These are phyloP conservation scores for Solanum microdontum DNA, from an alignment of 257 asterid species.

Conservation along the genomic window DNA sequence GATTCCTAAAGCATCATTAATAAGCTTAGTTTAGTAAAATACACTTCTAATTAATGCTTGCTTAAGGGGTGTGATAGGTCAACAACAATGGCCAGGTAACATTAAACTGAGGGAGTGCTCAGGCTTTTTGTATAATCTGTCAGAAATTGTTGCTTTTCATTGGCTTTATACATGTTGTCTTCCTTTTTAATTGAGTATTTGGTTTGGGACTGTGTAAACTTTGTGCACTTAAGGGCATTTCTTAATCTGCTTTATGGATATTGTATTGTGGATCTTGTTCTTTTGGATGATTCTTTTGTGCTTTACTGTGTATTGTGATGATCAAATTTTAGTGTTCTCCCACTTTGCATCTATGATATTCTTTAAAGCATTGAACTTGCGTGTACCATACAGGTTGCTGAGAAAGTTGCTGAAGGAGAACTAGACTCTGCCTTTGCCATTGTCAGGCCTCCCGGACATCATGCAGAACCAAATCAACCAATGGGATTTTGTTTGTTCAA, in stretches of 20 bases:
- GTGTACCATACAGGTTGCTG: constrained; percentile 44
- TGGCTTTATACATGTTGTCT: neutral
- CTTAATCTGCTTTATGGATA: neutral
- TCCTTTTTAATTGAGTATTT: neutral
- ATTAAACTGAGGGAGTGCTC: neutral
- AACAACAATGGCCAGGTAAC: neutral
- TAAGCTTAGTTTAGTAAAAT: neutral
- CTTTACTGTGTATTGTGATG: neutral
- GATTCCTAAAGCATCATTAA: neutral
- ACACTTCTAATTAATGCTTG: neutral
- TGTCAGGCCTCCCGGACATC: constrained; percentile 98
- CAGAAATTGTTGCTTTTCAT: neutral
- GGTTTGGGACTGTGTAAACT: neutral
- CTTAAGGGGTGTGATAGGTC: neutral
- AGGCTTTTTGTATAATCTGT: neutral
- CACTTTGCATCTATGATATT: neutral
- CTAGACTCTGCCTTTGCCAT: constrained; percentile 82
- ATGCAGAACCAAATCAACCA: constrained; percentile 73
- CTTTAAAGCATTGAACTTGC: neutral
- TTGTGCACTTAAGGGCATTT: neutral
- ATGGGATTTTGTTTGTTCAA: constrained; percentile 96
- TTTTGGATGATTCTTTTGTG: neutral
- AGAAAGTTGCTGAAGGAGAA: constrained; percentile 80
- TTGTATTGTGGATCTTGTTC: neutral
- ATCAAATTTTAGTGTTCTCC: neutral